Evolutionary conservation across 1,284 basidiomycete species (phyloP).

Genomic region (Psilocybe mexicana): DNA sequence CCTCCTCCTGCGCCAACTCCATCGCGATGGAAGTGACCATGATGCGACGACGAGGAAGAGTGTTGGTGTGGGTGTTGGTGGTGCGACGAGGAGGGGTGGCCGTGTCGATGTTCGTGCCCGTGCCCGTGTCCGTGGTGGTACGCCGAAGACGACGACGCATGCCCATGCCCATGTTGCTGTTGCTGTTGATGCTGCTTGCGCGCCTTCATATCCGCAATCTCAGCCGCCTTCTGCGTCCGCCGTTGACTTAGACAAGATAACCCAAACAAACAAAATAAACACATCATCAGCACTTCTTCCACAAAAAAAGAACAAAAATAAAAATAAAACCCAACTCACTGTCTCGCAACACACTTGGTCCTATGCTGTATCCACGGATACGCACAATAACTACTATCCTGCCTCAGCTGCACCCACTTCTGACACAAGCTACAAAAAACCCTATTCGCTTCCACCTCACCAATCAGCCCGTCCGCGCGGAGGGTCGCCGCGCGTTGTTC

Average conservation of each 20-base stretch:
- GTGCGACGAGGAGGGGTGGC: too few species aligned
- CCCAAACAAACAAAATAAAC: background rate
- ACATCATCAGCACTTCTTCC: conserved; percentile 2
- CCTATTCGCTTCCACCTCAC: conserved; percentile 69
- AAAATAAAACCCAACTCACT: conserved; percentile 45
- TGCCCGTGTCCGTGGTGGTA: background rate
- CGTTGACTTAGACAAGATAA: conserved; percentile 39
- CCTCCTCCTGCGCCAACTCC: conserved; percentile 15
- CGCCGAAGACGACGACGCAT: too few species aligned
- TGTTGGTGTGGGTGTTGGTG: background rate
- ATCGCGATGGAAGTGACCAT: too few species aligned
- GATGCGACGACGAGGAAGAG: too few species aligned
- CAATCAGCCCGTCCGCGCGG: conserved; percentile 60
- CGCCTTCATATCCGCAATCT: conserved; percentile 35
- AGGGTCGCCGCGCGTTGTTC: conserved; percentile 72
- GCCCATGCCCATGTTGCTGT: background rate
- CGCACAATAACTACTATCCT: conserved; percentile 72
- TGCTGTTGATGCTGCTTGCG: conserved; percentile 14
- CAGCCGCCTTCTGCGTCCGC: conserved; percentile 48
- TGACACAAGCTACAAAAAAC: conserved; percentile 72
- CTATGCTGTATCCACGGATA: conserved; percentile 78
- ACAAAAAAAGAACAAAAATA: conserved; percentile 40
- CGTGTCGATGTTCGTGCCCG: background rate
- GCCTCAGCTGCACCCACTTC: conserved; percentile 78
- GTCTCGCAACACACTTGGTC: conserved; percentile 65